Conservation (phyloP, 805 yeast genomes). For the Schizosaccharomyces lindneri region DNA sequence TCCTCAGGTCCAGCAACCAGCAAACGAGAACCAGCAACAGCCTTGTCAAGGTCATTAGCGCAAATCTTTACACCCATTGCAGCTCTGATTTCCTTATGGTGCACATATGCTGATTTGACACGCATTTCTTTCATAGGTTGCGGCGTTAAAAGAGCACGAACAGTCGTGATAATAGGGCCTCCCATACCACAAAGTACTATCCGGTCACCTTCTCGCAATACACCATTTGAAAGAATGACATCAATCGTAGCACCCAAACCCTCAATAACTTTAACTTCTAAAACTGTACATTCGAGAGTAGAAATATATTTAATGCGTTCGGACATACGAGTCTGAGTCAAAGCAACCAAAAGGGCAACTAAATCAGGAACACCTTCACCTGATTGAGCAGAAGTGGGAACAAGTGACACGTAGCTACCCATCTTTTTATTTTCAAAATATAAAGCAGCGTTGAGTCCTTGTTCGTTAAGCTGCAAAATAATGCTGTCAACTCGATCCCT, state of each 20-base stretch:
- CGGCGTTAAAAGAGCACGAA: constrained; percentile 88
- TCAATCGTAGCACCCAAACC: constrained; percentile 98
- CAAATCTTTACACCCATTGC: constrained; percentile 97
- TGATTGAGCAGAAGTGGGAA: constrained; percentile 95
- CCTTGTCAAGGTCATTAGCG: constrained; percentile 91
- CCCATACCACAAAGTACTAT: constrained; percentile 91
- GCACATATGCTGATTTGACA: constrained; percentile 86
- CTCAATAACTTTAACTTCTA: constrained; percentile 93
- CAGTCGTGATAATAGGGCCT: constrained; percentile 92
- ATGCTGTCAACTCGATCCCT: constrained; percentile 65
- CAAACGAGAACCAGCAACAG: constrained; percentile 94
- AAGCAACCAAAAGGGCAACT: constrained; percentile 78
- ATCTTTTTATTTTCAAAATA: constrained; percentile 87
- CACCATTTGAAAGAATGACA: constrained; percentile 92
- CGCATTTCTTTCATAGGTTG: constrained; percentile 93
- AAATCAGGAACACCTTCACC: constrained; percentile 99
- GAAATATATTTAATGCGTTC: constrained; percentile 91
- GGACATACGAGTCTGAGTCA: constrained; percentile 96
- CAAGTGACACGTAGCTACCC: constrained; percentile 81
- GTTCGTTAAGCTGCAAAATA: constrained; percentile 80
- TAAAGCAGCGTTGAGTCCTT: constrained; percentile 90
- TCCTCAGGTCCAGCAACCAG: constrained; percentile 90
- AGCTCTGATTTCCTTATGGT: constrained; percentile 93
- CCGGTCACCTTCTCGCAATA: constrained; percentile 81
- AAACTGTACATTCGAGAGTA: constrained; percentile 79